These are phyloP conservation scores for Priceomyces haplophilus DNA, from an alignment of 805 yeast species.

Conservation along the genomic window DNA sequence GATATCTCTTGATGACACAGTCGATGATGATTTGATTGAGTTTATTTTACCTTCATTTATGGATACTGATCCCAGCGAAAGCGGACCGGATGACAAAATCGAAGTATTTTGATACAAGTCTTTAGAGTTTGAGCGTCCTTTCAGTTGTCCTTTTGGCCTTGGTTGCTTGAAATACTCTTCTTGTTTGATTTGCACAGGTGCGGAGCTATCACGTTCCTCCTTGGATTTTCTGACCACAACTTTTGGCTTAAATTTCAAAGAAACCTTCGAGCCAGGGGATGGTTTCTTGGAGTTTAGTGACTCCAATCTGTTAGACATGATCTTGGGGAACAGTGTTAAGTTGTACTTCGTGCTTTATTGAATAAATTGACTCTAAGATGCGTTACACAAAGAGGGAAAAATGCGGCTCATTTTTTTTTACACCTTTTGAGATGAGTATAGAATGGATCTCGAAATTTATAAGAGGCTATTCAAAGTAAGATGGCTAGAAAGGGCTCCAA, in stretches of 20 bases:
- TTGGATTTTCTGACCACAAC: conserved; percentile 79
- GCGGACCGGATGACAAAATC: conserved; percentile 68
- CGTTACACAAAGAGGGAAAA: not conserved
- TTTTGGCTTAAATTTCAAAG: conserved; percentile 80
- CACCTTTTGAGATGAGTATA: not conserved
- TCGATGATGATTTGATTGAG: not conserved
- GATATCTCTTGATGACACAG: not conserved
- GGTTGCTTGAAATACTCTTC: conserved; percentile 23
- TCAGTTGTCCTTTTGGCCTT: conserved; percentile 28
- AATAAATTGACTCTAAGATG: no score
- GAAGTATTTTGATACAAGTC: conserved; percentile 50
- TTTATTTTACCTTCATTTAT: conserved; percentile 11
- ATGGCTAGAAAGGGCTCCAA: conserved; percentile 21
- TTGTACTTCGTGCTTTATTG: no score
- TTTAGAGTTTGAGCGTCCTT: conserved; percentile 37
- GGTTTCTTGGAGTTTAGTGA: conserved; percentile 35
- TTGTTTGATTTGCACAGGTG: conserved; percentile 48
- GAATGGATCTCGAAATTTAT: not conserved
- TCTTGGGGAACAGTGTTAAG: no score
- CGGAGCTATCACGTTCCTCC: conserved; percentile 78
- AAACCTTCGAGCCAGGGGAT: conserved; percentile 39
- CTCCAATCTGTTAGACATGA: conserved; percentile 42
- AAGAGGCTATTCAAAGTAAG: no score
- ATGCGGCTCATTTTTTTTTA: not conserved
- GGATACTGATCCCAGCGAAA: conserved; percentile 61